Percentiles rank a stretch among this genome's conserved stretches.
Evolutionary conservation across 306 rosid genomes (phyloP).

Genomic region (Lablab purpureus): DNA sequence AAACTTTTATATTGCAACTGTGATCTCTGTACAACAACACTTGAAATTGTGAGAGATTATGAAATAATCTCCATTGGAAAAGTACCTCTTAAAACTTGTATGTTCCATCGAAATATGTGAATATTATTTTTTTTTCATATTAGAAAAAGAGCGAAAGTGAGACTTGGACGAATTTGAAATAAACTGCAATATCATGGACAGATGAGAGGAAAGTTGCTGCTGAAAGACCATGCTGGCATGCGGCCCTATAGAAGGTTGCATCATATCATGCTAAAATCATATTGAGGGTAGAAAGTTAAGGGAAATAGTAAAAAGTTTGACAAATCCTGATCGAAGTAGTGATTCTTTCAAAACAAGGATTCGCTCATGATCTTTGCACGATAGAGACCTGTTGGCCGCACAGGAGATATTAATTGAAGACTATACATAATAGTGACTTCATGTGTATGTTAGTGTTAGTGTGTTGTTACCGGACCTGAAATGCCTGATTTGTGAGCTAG

Average conservation of each 20-base stretch:
- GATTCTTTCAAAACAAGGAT: slow-evolving; percentile 27
- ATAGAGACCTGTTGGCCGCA: slow-evolving; percentile 24
- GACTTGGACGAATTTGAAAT: background rate
- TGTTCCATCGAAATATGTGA: slow-evolving; percentile 13
- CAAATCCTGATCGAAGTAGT: slow-evolving; percentile 21
- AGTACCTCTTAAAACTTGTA: background rate
- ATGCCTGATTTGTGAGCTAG: slow-evolving; percentile 4
- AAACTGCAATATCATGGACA: slow-evolving; percentile 30
- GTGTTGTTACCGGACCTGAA: slow-evolving; percentile 23
- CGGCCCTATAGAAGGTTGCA: background rate
- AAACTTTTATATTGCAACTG: background rate
- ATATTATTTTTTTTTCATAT: background rate
- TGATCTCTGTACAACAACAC: background rate
- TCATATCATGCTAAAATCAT: slow-evolving; percentile 35
- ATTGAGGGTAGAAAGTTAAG: slow-evolving; percentile 8
- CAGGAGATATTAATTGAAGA: slow-evolving; percentile 5
- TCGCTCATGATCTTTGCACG: slow-evolving; percentile 4
- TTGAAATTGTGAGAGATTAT: background rate
- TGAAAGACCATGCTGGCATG: slow-evolving; percentile 20
- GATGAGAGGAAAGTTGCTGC: slow-evolving; percentile 1
- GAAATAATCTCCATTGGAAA: background rate
- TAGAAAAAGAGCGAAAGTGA: background rate
- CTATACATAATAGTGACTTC: slow-evolving; percentile 1
- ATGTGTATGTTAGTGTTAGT: slow-evolving; percentile 4
- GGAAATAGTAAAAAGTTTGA: slow-evolving; percentile 39